Base-by-base conservation (phyloP, 2,329 filamentous ascomycete genomes). In the Pseudohalonectria lignicola region DNA sequence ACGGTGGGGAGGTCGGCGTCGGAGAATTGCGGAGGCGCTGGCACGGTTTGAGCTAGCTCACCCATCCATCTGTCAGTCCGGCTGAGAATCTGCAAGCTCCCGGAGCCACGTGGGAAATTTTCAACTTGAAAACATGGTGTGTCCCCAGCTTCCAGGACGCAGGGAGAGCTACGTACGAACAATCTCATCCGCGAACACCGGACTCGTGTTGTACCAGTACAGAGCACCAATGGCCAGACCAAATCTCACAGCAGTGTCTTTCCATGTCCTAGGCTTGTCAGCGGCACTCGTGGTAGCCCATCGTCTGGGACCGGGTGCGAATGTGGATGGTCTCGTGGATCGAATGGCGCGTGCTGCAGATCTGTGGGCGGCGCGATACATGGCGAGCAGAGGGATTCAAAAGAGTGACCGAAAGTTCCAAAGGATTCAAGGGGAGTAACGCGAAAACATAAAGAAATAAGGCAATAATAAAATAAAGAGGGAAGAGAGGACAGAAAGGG, bases 201-300 rank as follows among this genome's bases (percentile, higher is more conserved):
- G 74, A 53, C 82, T 90, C 7, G 87, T 95, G 66, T 87, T 94
- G 61, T 96, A 98, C 62, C 85, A 95, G 65, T 96, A 98, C 36
- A 96, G 64, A 33, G 81, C 78, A 16, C 73, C 86, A 42, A 67
- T 70, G 1, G 86, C 88, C 40, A 92, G 55, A 47, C 78, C 85
- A 75, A 86, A 82, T 65, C 90, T 74, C 51, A 75, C 57, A 4
- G 70, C 71, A 37, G 78, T 70, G 57, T 78, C 82, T 71, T 88
- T 94, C 84, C 86, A 94, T 56, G 79, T 83, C 57, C 86, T 68
- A 51, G 76, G 76, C 63, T 78, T 84, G 53, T 75, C 66, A 47
- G 76, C 68, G 4, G 81, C 57, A 11, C 62, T 54, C 39, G 74
- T 74, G 40, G 70, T 74, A 45, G 67, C 61, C 44, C 74, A 68